Evolutionary conservation across 139 green algal genomes (phyloP).

Genomic region (Chlorella vulgaris): DNA sequence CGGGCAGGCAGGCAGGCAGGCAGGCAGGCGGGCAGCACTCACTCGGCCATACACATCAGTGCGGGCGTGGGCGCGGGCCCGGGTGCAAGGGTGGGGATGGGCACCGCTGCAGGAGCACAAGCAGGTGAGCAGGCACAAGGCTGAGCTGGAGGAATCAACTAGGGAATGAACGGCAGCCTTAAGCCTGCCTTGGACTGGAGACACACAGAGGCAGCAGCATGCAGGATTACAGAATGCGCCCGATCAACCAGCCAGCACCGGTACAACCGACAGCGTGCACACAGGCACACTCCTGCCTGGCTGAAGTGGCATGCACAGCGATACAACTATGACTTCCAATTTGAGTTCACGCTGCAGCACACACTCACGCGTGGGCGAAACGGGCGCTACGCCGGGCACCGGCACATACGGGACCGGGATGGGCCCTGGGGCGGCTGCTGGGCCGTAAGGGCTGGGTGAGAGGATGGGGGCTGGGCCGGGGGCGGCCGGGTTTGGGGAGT

Average conservation of each 20-base stretch:
- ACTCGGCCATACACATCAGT: slow-evolving; percentile 18
- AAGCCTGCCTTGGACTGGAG: no score
- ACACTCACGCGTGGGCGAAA: no score
- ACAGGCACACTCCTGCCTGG: no score
- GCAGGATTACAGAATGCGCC: no score
- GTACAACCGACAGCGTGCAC: no score
- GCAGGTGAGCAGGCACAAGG: background rate
- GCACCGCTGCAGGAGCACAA: background rate
- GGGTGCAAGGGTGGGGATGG: background rate
- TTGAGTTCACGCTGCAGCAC: no score
- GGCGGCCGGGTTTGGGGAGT: background rate
- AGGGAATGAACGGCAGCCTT: no score
- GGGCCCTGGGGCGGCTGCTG: background rate
- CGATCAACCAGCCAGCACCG: no score
- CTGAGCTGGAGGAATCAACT: background rate
- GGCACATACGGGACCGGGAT: background rate
- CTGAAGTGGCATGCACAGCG: no score
- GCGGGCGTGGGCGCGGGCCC: background rate
- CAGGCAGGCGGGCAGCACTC: background rate
- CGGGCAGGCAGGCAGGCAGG: background rate
- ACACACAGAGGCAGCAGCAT: no score
- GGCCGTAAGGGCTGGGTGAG: background rate
- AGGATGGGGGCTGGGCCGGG: background rate
- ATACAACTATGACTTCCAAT: no score
- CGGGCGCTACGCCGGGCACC: no score